Conservation (phyloP, 192 early-diverging fungal species). For the Coemansia erecta region DNA sequence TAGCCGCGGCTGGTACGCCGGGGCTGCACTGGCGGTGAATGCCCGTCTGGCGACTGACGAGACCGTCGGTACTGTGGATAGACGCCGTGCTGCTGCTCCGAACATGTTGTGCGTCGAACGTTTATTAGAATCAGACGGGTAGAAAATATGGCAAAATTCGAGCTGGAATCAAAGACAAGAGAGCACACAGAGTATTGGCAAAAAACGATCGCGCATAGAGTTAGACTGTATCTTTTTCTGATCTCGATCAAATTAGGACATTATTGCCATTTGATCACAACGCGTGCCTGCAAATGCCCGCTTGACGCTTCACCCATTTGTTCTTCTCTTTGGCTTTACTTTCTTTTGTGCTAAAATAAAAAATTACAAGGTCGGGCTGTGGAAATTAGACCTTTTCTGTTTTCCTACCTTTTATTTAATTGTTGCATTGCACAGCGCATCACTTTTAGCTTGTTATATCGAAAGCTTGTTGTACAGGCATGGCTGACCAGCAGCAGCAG, state of each 20-base stretch:
- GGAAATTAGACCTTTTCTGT: not conserved
- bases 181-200: too few species aligned
- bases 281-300: too few species aligned
- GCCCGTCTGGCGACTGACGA: slow-evolving; percentile 9
- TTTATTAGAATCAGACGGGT: not conserved
- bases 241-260: not conserved
- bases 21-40: slow-evolving; percentile 22
- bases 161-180: not conserved
- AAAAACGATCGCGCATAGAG: too few species aligned
- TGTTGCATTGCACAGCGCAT: not conserved
- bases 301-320: too few species aligned
- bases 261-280: too few species aligned
- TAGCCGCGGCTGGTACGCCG: slow-evolving; percentile 57
- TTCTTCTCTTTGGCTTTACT: not conserved
- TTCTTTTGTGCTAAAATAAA: slow-evolving; percentile 1
- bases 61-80: slow-evolving; percentile 8
- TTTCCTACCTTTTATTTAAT: not conserved
- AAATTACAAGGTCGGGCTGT: not conserved
- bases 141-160: too few species aligned
- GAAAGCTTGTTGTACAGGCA: not conserved
- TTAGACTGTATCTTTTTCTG: too few species aligned
- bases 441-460: not conserved
- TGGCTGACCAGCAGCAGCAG: not conserved
- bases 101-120: slow-evolving; percentile 19
- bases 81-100: slow-evolving; percentile 19